These are phyloP conservation scores for Hymenotorrendiella dingleyae DNA, from an alignment of 2,329 filamentous ascomycete genomes.

Conservation along the genomic window DNA sequence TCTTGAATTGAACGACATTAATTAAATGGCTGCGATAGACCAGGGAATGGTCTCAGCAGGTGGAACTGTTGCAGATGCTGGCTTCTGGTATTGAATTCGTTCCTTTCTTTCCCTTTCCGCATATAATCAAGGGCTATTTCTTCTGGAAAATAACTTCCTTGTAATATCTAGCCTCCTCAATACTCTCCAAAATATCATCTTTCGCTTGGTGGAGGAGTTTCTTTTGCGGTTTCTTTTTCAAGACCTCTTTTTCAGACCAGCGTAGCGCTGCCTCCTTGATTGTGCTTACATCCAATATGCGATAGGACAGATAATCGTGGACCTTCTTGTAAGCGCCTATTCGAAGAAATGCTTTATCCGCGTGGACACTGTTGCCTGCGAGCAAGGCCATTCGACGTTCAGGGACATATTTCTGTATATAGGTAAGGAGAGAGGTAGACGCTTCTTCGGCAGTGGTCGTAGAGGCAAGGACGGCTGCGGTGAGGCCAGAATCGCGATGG, in stretches of 20 bases:
- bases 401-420: slow-evolving; percentile 69
- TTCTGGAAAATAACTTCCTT: slow-evolving; percentile 58
- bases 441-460: slow-evolving; percentile 62
- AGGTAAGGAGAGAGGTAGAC: slow-evolving; percentile 65
- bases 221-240: slow-evolving; percentile 64
- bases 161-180: slow-evolving; percentile 84
- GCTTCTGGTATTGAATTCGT: too few relatives aligned
- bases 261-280: slow-evolving; percentile 85
- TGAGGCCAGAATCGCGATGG: slow-evolving; percentile 77
- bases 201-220: slow-evolving; percentile 72
- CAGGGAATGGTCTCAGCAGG: too few relatives aligned
- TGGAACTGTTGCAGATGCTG: too few relatives aligned
- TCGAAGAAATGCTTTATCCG: slow-evolving; percentile 75
- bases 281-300: slow-evolving; percentile 85
- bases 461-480: slow-evolving; percentile 67
- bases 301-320: slow-evolving; percentile 75
- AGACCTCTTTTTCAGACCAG: slow-evolving; percentile 63
- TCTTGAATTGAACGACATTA: too few relatives aligned
- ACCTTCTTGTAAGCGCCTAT: slow-evolving; percentile 68
- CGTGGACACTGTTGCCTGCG: slow-evolving; percentile 90
- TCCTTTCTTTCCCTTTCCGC: too few relatives aligned
- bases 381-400: slow-evolving; percentile 62
- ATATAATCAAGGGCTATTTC: too few relatives aligned
- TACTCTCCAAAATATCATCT: slow-evolving; percentile 91
- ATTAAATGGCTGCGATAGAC: too few relatives aligned